Base-by-base conservation (phyloP, 2,329 filamentous ascomycete species). In the Epichloe coenophiala region DNA sequence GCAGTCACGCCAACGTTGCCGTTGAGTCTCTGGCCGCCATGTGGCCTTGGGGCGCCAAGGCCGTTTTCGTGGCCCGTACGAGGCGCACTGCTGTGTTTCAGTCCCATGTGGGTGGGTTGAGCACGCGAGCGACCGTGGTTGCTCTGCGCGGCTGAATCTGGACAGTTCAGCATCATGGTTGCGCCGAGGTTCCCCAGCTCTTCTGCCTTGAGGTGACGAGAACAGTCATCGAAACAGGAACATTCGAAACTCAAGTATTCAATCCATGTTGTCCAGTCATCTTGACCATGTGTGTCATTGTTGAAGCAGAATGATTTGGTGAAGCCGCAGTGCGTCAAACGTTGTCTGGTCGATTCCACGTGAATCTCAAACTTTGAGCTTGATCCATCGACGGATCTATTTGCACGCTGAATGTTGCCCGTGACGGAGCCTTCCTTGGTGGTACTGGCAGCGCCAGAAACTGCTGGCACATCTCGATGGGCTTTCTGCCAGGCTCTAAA, bases 211-310 rank as follows among this genome's bases (percentile, higher is more conserved):
- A 31, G 42, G 31, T 1, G 17, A n/a, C 23, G 41, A 38, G 36
- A 39, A 40, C 33, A 40, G 27, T 23, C 13, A 3, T 52, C 51
- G 21, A 48, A 45, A 37, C 47, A 52, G 31, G 43, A 46, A 13
- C 31, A 47, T 40, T 53, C 51, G 40, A 50, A 53, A 17, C 48
- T 50, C 39, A 53, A 13, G 19, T 53, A 53, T 15, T 53, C 51
- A 15, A 50, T 31, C 51, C 51, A 53, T 4, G 48, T 50, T 8
- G 47, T 50, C 47, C 48, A 53, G 27, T 50, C 45, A 27, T 50
- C 51, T 33, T 53, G 51, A 5, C 36, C 39, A 8, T 27, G 17
- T 1, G 38, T n/a, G 15, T 53, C 45, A 17, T 50, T 12, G 23
- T 50, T 19, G 12, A 53, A 48, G 35, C 19, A 19, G 11, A 50